These are phyloP conservation scores for Cyberlindnera mississippiensis DNA, from an alignment of 805 yeast genomes.

Conservation along the genomic window DNA sequence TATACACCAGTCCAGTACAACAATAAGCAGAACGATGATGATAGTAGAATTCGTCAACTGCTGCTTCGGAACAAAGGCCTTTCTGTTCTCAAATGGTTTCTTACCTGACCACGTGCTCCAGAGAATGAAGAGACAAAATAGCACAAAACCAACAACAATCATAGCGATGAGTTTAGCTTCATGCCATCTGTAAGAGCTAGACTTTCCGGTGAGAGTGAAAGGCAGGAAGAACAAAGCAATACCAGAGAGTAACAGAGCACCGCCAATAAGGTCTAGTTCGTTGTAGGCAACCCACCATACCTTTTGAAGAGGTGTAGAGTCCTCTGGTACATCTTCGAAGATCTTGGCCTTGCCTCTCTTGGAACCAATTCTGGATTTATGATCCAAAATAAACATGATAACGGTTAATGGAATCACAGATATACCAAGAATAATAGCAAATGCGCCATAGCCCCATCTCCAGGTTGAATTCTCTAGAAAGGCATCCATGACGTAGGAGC, in stretches of 20 bases:
- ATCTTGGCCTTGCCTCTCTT: constrained; percentile 11
- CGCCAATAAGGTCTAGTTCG: constrained; percentile 27
- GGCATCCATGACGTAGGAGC: constrained; percentile 28
- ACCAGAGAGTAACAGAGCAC: constrained; percentile 23
- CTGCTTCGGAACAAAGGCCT: constrained; percentile 27
- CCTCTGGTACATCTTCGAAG: constrained; percentile 20
- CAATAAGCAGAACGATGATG: constrained; percentile 19
- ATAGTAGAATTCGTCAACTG: constrained; percentile 22
- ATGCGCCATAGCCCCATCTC: constrained; percentile 49
- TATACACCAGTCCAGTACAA: constrained; percentile 25
- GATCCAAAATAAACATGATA: constrained; percentile 26
- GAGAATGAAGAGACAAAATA: constrained; percentile 14
- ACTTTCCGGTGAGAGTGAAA: constrained; percentile 27
- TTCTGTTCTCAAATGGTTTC: constrained; percentile 14
- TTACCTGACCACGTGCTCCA: constrained; percentile 24
- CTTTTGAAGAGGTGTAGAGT: constrained; percentile 13
- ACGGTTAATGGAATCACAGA: constrained; percentile 23
- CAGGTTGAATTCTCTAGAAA: constrained; percentile 35
- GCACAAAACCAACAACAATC: constrained; percentile 26
- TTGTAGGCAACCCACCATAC: constrained; percentile 13
- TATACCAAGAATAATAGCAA: constrained; percentile 34
- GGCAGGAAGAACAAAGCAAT: constrained; percentile 28
- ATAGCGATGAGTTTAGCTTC: constrained; percentile 24
- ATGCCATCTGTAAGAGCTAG: constrained; percentile 23
- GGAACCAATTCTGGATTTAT: constrained; percentile 14